These are phyloP conservation scores for Albugo candida DNA, from an alignment of 352 stramenopile genomes.

Conservation along the genomic window DNA sequence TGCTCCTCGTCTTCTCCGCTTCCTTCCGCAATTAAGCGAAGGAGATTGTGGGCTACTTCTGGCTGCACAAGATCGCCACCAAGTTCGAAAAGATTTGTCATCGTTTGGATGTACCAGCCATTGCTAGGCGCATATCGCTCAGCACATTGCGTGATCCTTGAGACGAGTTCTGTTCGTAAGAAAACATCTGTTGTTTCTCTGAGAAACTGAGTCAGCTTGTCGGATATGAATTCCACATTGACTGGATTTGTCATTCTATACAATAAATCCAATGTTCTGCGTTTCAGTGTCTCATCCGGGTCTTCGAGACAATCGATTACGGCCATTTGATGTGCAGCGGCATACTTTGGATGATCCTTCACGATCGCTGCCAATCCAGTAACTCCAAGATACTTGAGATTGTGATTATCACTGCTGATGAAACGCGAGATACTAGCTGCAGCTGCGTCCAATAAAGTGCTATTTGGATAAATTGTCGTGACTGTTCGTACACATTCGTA, in stretches of 20 bases:
- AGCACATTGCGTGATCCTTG: slow-evolving; percentile 93
- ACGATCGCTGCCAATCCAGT: slow-evolving; percentile 98
- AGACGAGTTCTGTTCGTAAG: slow-evolving; percentile 92
- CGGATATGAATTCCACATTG: slow-evolving; percentile 99
- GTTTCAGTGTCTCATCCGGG: slow-evolving; percentile 97
- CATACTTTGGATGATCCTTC: slow-evolving; percentile 89
- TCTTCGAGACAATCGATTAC: slow-evolving; percentile 99
- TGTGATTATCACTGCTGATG: slow-evolving; percentile 91
- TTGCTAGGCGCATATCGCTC: slow-evolving; percentile 95
- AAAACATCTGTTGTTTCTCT: slow-evolving; percentile 94
- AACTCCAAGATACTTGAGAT: slow-evolving; percentile 98
- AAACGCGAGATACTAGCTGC: slow-evolving; percentile 87
- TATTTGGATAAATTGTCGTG: slow-evolving; percentile 99
- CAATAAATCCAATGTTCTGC: slow-evolving; percentile 94
- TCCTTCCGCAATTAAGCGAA: slow-evolving; percentile 95
- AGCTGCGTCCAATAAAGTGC: slow-evolving; percentile 88
- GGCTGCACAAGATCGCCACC: slow-evolving; percentile 93
- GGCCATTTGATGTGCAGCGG: slow-evolving; percentile 97
- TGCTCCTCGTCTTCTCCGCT: slow-evolving; percentile 93
- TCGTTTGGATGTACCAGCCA: slow-evolving; percentile 97
- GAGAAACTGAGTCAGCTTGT: slow-evolving; percentile 95
- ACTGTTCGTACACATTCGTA: slow-evolving; percentile 99
- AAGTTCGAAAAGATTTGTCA: slow-evolving; percentile 92
- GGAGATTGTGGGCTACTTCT: slow-evolving; percentile 95
- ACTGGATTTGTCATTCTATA: slow-evolving; percentile 99